Base-by-base conservation (phyloP, 2,329 filamentous ascomycete species). In the Penicillium sp. region DNA sequence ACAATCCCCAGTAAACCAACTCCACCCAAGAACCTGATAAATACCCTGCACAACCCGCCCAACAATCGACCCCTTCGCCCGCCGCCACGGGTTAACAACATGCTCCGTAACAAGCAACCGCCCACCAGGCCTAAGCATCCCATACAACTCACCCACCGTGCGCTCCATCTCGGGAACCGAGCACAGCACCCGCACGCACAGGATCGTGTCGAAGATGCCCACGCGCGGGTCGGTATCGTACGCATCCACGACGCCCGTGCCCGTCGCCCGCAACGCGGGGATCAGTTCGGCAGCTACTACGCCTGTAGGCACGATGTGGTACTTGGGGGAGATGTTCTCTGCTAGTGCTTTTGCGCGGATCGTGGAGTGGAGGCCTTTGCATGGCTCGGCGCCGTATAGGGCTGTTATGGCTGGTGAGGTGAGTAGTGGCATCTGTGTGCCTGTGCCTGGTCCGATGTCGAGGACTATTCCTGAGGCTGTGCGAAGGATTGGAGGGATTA, bases 351-450 rank as follows among this genome's bases (percentile, higher is more conserved):
- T 77, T 4, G 63, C 61, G 21, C 74, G 66, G 5, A 86, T 70
- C 3, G 75, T 71, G 0, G 64, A 61, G 57, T 85, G 83, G 1
- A 86, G 71, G 0, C 76, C 74, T 4, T 65, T 57, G 41, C 79
- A 80, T 0, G 83, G 83, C 64, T 86, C 83, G 1, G 82, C 77
- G 44, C 82, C 83, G 61, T 84, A 85, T 43, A 85, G 77, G 15
- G 73, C 71, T 9, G 63, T 74, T 58, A 84, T 77, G 4, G 75
- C 70, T 2, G 71, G 66, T 7, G 71, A 70, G 53, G 75, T 69
- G 59, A 84, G 81, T 45, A 76, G 74, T 0, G 71, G 70, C 48
- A 84, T 73, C 54, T 83, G 78, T 15, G 79, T 75, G 33, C 83
- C 83, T 31, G 75, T 80, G 5, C 83, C 83, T 0, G 83, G 83